Evolutionary conservation across 495 filamentous ascomycete genomes (phyloP), one percentile per base, ranked within the genome.

Genomic region (Talaromyces thailandensis): DNA sequence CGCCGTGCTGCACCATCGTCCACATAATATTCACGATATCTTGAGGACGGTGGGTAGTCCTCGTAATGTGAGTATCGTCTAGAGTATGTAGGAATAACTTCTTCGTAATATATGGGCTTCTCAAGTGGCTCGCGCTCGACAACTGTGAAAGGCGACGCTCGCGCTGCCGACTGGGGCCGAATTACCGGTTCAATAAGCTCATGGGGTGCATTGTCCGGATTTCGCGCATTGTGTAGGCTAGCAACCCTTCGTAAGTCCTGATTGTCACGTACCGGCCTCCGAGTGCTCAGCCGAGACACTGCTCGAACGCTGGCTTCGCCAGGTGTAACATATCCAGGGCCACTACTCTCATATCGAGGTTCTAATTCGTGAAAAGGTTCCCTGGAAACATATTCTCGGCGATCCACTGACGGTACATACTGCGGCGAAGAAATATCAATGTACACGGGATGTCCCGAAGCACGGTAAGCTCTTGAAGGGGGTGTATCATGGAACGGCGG

Each of bases 81-180:
- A 5, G 72, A 64, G 51, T 76, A 70, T 23, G 77, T 69, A 32
- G 79, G 72, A 28, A 72, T 68, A 5, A 77, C 71, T 64, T 84
- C 86, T 53, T 83, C 79, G 66, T 89, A 87, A 62, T 84, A 85
- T 62, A 73, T 72, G n/a, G 76, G 64, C 56, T 73, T 70, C 29
- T 87, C 81, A 31, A 68, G 75, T 9, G 58, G 65, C 56, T 74
- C 73, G 28, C 78, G 76, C 58, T 89, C 86, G 52, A 79, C 70
- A 32, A 86, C 74, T 4, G 82, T 75, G 67, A 88, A 86, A 16
- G 89, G 87, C 28, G 81, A 80, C 37, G 86, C 79, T 50, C 85
- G 82, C 51, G 78, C 43, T 52, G 45, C 43, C 14, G 59, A 61
- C 26, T 31, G 59, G 56, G 77, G 67, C 60, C 79, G 82, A 12